Evolutionary conservation across 495 filamentous ascomycete genomes (phyloP), one percentile per base, ranked within the genome.

Genomic region (Evernia prunastri): DNA sequence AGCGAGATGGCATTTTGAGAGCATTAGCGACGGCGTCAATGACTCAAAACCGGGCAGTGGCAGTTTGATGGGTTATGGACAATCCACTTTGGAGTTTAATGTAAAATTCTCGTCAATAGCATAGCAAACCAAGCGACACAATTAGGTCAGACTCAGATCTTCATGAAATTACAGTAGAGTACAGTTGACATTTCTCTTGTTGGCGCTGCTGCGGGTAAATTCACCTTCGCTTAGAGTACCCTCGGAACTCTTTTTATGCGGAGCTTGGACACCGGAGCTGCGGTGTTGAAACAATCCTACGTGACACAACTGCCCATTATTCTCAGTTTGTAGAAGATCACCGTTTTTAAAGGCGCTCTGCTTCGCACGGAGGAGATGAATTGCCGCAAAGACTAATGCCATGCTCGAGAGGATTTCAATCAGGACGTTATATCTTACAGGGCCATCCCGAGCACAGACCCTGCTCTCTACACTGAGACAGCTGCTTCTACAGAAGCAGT

Each of bases 1-100:
- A 39, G 37, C 4, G 37, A 15, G 17, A 58, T 43, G 49, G 45
- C 60, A 60, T 35, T 37, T 17, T 37, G 33, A 53, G 31, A 53
- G 51, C 57, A 65, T 65, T 49, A 66, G 49, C 59, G 51, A 18
- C 47, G 62, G 56, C 54, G 62, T 59, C 42, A 33, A 17, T 23
- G 60, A 12, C 11, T n/a, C n/a, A 33, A 25, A 23, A 2, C 23
- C 23, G 18, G 17, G 31, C 11, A 37, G 12, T 27, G 20, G 45
- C 29, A 45, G 0, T 25, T 35, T 35, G 31, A 18, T 9, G 9
- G 29, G 0, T 23, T 20, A 23, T 23, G 20, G 39, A 60, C 11
- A 43, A 59, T 58, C 36, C 57, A 59, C 36, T 43, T 43, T 31
- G 35, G 35, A 43, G 36, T 42, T 20, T 20, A 7, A 18, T 25